Evolutionary conservation across 139 green algal species (phyloP), one percentile per base, ranked within the genome.

Genomic region (Tetradesmus obliquus): DNA sequence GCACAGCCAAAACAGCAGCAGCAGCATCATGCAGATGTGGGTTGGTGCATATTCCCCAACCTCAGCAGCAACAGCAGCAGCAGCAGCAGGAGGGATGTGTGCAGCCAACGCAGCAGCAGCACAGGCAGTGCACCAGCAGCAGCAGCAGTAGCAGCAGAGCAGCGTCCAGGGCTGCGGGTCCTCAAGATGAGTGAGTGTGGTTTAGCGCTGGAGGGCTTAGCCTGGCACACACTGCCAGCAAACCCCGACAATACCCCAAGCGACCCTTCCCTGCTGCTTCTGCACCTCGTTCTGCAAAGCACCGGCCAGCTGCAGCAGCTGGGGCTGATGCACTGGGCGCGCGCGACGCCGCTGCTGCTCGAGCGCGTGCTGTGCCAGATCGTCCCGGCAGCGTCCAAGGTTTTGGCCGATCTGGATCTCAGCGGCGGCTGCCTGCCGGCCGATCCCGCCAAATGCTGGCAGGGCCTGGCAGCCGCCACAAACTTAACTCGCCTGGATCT

Each of bases 381-480:
- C 7, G 54, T 90, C 4, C 69, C 86, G 1, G 17, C 6, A 13
- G 19, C 69, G 6, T 5, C 19, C 6, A 55, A 83, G 1, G 55
- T 32, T 55, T 53, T 90, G 58, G 17, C 55, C 13, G 71, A 74
- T 12, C 60, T 90, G 6, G 3, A 72, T 24, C 51, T 90, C 20
- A 83, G 53, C 57, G 55, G 66, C 54, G 74, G 86, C 45, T 81
- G 13, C 69, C 54, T 90, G 53, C 69, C 86, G 17, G 20, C 45
- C 32, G 71, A 66, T 79, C 71, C 69, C 4, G n/a, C 86, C 20
- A n/a, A 15, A 10, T 90, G 86, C 71, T 90, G 86, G 86, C 86
- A 90, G 86, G 69, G 86, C 45, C 32, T 90, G 53, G 71, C 86
- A 55, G 71, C 88, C 15, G 88, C 88, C 7, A 86, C 88, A 81